Conservation (phyloP, 169 alveolate species). For the Plasmodium vivax region DNA sequence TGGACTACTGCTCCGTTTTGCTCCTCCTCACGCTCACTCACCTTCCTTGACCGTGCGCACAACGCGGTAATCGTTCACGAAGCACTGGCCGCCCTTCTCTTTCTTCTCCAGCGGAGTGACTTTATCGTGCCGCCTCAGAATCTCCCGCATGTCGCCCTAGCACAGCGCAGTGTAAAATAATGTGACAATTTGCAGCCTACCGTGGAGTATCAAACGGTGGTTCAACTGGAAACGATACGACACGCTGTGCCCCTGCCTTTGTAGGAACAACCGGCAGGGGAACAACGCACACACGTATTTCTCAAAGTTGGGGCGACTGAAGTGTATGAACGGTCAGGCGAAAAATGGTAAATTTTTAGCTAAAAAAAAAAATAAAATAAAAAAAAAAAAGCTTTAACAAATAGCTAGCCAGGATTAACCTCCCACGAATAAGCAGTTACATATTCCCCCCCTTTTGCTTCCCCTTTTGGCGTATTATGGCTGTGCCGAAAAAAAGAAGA, state of each 20-base stretch:
- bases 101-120: not conserved
- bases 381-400: not conserved
- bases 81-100: not conserved
- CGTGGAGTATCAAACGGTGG: not conserved
- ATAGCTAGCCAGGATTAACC: not conserved
- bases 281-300: not conserved
- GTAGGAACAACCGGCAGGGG: not conserved
- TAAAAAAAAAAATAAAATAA: not conserved
- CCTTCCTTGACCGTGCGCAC: slow-evolving; percentile 5
- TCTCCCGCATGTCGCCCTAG: not conserved
- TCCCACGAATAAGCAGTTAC: not conserved
- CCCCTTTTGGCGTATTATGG: slow-evolving; percentile 76
- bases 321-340: not conserved
- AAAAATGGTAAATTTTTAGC: not conserved
- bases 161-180: not conserved
- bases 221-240: not conserved
- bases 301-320: not conserved
- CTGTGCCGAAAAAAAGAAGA: slow-evolving; percentile 84
- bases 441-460: not conserved
- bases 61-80: not conserved
- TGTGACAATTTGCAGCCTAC: not conserved
- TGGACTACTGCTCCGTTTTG: not conserved
- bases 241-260: not conserved
- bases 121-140: not conserved
- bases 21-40: not conserved